Evolutionary conservation across 2,329 filamentous ascomycete species (phyloP), one percentile per base, ranked within the genome.

Genomic region (Ilyonectria robusta): DNA sequence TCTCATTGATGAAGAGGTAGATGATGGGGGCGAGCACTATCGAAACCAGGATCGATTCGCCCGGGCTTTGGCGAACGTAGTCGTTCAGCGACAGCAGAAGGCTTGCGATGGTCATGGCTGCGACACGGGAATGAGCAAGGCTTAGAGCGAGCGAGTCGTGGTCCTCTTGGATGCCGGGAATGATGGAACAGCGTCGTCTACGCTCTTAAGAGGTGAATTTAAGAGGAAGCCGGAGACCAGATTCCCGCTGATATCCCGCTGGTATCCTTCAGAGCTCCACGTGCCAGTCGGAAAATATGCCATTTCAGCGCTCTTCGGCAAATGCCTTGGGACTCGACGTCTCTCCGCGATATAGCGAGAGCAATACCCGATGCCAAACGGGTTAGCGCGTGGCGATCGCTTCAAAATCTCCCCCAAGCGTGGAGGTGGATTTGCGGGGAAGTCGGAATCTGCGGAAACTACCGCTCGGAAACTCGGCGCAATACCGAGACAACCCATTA

Each of bases 1-100:
- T 76, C 66, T 88, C 86, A 67, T 87, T 87, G 66, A 82, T 59
- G 21, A 87, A 66, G 59, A 88, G 68, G 72, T 87, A 87, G 54
- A 84, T 64, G 33, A 84, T 51, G 0, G 84, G 81, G 1, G 80
- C 69, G 4, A 74, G 48, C n/a, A 79, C 21, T 2, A 77, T 46
- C 0, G 71, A 71, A 2, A 76, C 35, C 0, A 74, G 59, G 4
- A 76, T 53, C 2, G 73, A 73, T 37, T 76, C 70, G 17, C 69
- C 59, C 2, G 72, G 69, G 29, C 77, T 76, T 23, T 75, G 63
- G 8, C 65, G 61, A 7, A 75, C 57, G 21, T 72, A 33, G 10
- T 71, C 59, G 21, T 67, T 63, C 0, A 78, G 51, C 2, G 72
- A 69, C 1, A 71, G 21, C 10, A 79, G 47, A 17, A 72, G 60